Base-by-base conservation (phyloP, 768 basidiomycete species). In the Fistulinella prunicolor region DNA sequence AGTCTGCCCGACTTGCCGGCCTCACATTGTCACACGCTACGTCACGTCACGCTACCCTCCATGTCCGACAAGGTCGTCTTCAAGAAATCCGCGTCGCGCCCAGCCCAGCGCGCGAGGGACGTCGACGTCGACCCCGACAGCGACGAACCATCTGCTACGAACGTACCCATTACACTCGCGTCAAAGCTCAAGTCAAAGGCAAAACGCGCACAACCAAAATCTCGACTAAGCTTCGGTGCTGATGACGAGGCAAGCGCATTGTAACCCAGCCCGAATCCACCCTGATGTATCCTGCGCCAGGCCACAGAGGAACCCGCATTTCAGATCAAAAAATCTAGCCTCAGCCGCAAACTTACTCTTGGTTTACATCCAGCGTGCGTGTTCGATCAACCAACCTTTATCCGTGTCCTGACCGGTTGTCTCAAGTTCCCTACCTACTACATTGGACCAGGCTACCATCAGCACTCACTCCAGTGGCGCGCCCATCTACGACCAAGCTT, bases 221-320 rank as follows among this genome's bases (percentile, higher is more conserved):
- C 86, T 4, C 76, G 75, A 46, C 73, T 93, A 46, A 92, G 89
- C 62, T 93, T 93, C 67, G 89, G 89, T 6, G 86, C 70, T 9
- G 77, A 73, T 10, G 78, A 79, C 47, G 86, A 86, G 75, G 85
- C 86, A 54, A 38, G 70, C 60, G 50, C 63, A 49, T 38, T 52
- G 45, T 51, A 49, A 51, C 42, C 55, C 35, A 30, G 3, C 32
- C 28, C 2, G 19, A 6, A 37, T 29, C 49, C 46, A 14, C 7
- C 34, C 22, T 58, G 63, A 51, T 70, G 70, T 56, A 74, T 66
- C 32, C 38, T 8, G 36, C 36, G 22, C 44, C 38, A 88, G 82
- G 77, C 78, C 57, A 76, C 72, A 10, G 77, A 75, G 32, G 80
- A 75, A 8, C 83, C 89, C 49, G 71, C 76, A 0, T 91, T 93